phyloP scores from a whole-genome alignment of 2,329 filamentous ascomycete genomes.

The Fusarium concolor region DNA sequence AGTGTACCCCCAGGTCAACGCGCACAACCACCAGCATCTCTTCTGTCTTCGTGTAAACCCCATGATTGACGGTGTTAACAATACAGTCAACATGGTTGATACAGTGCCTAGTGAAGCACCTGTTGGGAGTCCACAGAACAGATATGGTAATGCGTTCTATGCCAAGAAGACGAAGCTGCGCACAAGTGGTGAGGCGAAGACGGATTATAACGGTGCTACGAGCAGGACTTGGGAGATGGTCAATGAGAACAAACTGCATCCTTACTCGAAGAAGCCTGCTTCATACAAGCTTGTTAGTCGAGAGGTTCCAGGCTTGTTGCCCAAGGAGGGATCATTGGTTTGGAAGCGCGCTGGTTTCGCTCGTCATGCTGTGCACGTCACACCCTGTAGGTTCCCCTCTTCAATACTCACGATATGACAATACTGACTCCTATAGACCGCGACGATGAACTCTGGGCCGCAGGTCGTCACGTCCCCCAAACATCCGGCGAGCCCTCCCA shows the following conservation, averaged over 20 bases:
- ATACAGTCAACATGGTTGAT: slow-evolving; percentile 88
- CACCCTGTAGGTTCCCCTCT: slow-evolving; percentile 73
- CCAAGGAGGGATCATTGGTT: slow-evolving; percentile 83
- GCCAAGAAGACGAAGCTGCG: slow-evolving; percentile 84
- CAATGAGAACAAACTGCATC: slow-evolving; percentile 86
- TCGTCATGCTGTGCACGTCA: slow-evolving; percentile 87
- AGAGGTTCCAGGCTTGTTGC: slow-evolving; percentile 81
- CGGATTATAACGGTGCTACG: slow-evolving; percentile 84
- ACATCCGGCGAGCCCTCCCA: slow-evolving; percentile 82
- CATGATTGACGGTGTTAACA: slow-evolving; percentile 86
- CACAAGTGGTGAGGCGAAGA: slow-evolving; percentile 74
- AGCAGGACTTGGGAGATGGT: slow-evolving; percentile 90
- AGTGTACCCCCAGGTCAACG: slow-evolving; percentile 85
- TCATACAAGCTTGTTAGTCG: slow-evolving; percentile 91
- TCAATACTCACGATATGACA: not conserved
- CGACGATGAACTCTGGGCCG: slow-evolving; percentile 85
- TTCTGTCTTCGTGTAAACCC: slow-evolving; percentile 92
- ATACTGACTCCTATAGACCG: slow-evolving; percentile 63
- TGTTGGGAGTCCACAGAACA: slow-evolving; percentile 84
- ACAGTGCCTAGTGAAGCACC: slow-evolving; percentile 76
- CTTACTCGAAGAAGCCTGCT: slow-evolving; percentile 85
- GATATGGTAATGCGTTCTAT: slow-evolving; percentile 90
- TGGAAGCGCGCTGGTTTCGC: slow-evolving; percentile 93
- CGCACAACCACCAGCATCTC: slow-evolving; percentile 95
- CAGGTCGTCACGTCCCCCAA: slow-evolving; percentile 88